phyloP scores from a whole-genome alignment of 495 filamentous ascomycete genomes.

The Talaromyces trachyspermus region DNA sequence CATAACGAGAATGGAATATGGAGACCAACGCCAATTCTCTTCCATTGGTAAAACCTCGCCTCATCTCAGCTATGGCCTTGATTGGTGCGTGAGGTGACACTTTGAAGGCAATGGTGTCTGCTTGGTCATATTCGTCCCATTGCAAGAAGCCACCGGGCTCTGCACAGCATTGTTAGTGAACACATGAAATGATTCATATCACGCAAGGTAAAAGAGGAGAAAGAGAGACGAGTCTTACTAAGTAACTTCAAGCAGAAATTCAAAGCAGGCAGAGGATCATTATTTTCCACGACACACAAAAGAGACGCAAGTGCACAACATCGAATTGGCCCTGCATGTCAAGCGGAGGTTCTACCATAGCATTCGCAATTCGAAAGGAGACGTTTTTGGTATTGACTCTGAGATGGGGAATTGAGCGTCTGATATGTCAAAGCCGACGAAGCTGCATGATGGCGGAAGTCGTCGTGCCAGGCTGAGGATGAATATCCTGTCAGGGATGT shows the following conservation, averaged over 20 bases:
- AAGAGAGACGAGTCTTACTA: slow-evolving; percentile 14
- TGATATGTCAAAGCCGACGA: slow-evolving; percentile 33
- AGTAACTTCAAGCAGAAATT: slow-evolving; percentile 19
- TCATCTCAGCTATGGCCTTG: neutral
- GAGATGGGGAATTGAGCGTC: slow-evolving; percentile 21
- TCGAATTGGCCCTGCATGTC: slow-evolving; percentile 23
- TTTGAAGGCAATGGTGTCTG: slow-evolving; percentile 15
- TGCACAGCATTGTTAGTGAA: slow-evolving; percentile 3
- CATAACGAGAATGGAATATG: neutral
- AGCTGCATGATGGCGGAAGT: neutral
- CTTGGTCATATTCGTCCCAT: slow-evolving; percentile 26
- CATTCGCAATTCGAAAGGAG: slow-evolving; percentile 19
- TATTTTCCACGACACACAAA: slow-evolving; percentile 20
- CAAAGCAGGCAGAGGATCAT: slow-evolving; percentile 15
- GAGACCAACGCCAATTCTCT: neutral
- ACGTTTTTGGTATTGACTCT: slow-evolving; percentile 9
- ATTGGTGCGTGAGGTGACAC: neutral
- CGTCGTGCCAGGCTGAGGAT: neutral
- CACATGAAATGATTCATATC: neutral
- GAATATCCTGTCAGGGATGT: neutral
- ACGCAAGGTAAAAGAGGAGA: neutral
- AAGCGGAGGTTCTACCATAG: slow-evolving; percentile 18
- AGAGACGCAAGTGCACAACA: slow-evolving; percentile 27
- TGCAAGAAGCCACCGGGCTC: slow-evolving; percentile 34
- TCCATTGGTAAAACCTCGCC: neutral